Evolutionary conservation across 2,329 filamentous ascomycete species (phyloP), one percentile per base, ranked within the genome.

Genomic region (Botrytis squamosa): DNA sequence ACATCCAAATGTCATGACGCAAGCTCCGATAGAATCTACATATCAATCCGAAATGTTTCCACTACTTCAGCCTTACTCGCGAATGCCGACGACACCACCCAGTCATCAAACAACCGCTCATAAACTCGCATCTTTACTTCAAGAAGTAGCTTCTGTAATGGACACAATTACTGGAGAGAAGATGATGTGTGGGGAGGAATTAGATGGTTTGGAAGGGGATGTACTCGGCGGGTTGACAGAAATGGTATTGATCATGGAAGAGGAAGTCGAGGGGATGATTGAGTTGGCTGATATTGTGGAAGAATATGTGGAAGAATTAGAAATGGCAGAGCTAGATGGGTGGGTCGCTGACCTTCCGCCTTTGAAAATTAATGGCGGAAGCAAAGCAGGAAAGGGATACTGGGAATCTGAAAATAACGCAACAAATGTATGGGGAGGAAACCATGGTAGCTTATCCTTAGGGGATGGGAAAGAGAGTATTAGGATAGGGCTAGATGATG

Each of bases 291-390:
- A 73, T 49, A 33, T 42, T 14, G 52, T 73, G 25, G 55, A 73
- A 22, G 71, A 73, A 36, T 72, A 68, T 40, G 49, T 72, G 63
- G 71, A 72, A 38, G 71, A 72, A 40, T 59, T 72, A 2, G 64
- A 72, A 25, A 36, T 72, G 40, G 71, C 62, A 8, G 52, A 68
- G 7, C 40, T 72, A 9, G 49, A 72, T 29, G 62, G n/a, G 22
- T 68, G 71, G 70, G 52, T 68, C 33, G 71, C 49, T 29, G 25
- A 55, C 20, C 36, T 52, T 7, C 22, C 33, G 14, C 33, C 49
- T 25, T 55, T 12, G 36, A 55, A 55, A 25, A 20, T 7, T 9
- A 55, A 22, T 29, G n/a, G 29, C 9, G 12, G 67, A 20, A 60
- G 18, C 33, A n/a, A n/a, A 12, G 20, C 8, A 33, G 20, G 38